These are phyloP conservation scores for Phoma sp. DNA, from an alignment of 2,329 filamentous ascomycete species.

Conservation along the genomic window DNA sequence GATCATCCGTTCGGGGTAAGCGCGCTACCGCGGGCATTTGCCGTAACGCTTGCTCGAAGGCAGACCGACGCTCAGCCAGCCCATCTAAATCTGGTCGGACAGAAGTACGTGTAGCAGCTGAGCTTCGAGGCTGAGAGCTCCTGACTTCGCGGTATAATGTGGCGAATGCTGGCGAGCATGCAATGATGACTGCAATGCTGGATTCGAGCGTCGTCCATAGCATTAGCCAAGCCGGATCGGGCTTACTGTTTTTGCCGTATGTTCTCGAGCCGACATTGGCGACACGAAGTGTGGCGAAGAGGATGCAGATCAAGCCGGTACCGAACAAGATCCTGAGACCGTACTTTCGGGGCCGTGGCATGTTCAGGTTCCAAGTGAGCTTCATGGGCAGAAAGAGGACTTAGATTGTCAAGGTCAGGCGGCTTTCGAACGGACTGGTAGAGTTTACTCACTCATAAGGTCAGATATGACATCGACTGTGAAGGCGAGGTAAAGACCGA, in stretches of 20 bases:
- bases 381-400: constrained; percentile 7
- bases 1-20: no score
- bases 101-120: no score
- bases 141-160: background rate
- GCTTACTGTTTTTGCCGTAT: background rate
- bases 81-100: no score
- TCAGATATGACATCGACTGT: background rate
- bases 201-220: background rate
- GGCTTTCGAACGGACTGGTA: background rate
- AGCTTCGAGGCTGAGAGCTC: no score
- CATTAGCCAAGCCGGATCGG: background rate
- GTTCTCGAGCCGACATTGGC: background rate
- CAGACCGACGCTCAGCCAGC: no score
- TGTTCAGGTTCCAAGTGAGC: constrained; percentile 6
- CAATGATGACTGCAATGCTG: background rate
- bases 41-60: no score
- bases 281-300: background rate
- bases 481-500: background rate
- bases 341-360: constrained; percentile 1
- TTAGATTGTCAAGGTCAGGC: background rate
- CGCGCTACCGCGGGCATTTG: no score
- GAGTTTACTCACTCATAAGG: background rate
- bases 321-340: background rate
- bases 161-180: constrained; percentile 1
- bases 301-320: background rate